Conservation (phyloP, 129 eudicot genomes). For the Solidago caesia region DNA sequence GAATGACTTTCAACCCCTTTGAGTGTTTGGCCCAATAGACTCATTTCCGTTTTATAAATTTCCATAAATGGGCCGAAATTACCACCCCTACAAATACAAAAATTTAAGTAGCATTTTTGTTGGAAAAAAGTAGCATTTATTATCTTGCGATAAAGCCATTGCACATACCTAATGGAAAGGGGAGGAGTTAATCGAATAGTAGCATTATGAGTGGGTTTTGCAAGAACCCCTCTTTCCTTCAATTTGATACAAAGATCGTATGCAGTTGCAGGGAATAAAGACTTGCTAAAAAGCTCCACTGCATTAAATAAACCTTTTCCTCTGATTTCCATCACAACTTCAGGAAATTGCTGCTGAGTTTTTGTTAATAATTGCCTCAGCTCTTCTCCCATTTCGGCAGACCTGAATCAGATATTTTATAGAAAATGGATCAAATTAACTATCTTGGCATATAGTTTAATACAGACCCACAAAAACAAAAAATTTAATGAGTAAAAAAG, state of each 20-base stretch:
- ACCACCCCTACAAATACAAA: background rate
- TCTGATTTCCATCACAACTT: constrained; percentile 73
- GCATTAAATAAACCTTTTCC: constrained; percentile 96
- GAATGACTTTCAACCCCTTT: no score
- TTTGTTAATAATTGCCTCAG: constrained; percentile 59
- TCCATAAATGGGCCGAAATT: background rate
- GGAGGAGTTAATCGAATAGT: constrained; percentile 95
- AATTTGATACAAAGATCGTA: constrained; percentile 82
- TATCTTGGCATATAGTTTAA: background rate
- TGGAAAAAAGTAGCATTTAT: background rate
- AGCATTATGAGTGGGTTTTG: constrained; percentile 91
- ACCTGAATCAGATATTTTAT: constrained; percentile 36
- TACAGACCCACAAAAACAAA: background rate
- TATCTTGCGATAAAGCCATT: background rate
- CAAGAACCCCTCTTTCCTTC: constrained; percentile 94
- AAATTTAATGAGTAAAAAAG: background rate
- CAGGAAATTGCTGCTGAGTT: constrained; percentile 64
- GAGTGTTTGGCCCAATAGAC: background rate
- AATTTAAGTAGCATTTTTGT: background rate
- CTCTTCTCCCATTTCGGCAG: constrained; percentile 79
- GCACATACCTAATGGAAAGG: constrained; percentile 73
- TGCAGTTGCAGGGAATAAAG: constrained; percentile 74
- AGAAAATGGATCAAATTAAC: background rate
- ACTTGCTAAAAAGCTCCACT: constrained; percentile 75
- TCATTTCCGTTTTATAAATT: background rate